phyloP scores from a whole-genome alignment of 2,329 filamentous ascomycete genomes.

The Arthroderma sp. region DNA sequence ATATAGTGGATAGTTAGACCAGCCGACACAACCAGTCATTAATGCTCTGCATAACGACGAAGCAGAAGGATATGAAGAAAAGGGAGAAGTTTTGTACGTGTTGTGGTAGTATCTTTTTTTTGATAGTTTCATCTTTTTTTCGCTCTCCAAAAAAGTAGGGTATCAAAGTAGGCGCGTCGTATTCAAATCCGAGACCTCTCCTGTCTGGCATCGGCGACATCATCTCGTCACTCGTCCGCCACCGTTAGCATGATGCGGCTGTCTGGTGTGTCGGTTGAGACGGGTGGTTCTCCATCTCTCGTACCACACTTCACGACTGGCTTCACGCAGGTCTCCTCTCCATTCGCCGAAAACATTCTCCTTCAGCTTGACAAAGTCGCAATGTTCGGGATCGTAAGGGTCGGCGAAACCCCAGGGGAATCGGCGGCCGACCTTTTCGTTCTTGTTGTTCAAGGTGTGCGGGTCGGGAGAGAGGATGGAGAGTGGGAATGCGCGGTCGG shows the following conservation, averaged over 20 bases:
- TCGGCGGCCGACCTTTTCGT: conserved; percentile 56
- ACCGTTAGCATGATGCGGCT: not conserved
- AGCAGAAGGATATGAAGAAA: not conserved
- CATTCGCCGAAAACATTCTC: conserved; percentile 89
- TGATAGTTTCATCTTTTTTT: not conserved
- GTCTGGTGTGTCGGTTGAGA: conserved; percentile 20
- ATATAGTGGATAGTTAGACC: not conserved
- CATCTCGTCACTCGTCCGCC: not conserved
- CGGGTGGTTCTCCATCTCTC: conserved; percentile 73
- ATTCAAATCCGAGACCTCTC: too few relatives aligned
- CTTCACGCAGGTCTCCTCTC: conserved; percentile 79
- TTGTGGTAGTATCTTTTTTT: not conserved
- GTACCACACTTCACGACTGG: conserved; percentile 86
- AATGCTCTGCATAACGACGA: conserved; percentile 1
- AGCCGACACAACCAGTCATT: not conserved
- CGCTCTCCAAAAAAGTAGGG: not conserved
- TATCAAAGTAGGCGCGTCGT: not conserved
- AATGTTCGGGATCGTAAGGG: conserved; percentile 80
- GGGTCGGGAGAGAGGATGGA: conserved; percentile 90
- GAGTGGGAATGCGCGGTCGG: conserved; percentile 61
- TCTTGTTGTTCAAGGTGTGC: conserved; percentile 50
- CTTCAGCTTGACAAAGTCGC: conserved; percentile 82
- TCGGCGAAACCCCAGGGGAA: conserved; percentile 98
- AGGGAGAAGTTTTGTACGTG: not conserved
- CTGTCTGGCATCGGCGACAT: not conserved